These are phyloP conservation scores for Thraustotheca clavata DNA, from an alignment of 352 stramenopile genomes.

Conservation along the genomic window DNA sequence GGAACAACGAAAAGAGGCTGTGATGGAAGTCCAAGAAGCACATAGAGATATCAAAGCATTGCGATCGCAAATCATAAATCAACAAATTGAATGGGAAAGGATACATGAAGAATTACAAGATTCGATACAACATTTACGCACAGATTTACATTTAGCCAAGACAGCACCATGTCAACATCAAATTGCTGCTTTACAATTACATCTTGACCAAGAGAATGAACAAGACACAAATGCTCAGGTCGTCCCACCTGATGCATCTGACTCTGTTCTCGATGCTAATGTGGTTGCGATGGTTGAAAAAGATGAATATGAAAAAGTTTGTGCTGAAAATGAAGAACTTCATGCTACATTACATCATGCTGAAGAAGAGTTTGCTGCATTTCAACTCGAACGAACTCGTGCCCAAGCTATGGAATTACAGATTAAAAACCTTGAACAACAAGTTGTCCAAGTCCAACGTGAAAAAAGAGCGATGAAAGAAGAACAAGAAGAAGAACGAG, in stretches of 20 bases:
- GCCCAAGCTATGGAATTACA: conserved; percentile 39
- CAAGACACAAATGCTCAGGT: conserved; percentile 25
- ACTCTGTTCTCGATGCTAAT: neutral
- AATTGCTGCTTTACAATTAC: too few species aligned
- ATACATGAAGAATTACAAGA: neutral
- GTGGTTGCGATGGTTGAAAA: neutral
- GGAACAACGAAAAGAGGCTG: conserved; percentile 25
- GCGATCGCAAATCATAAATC: neutral
- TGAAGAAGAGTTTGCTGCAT: conserved; percentile 35
- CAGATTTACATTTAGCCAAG: neutral
- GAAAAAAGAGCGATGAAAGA: conserved; percentile 45
- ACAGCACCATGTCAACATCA: too few species aligned
- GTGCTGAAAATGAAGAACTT: neutral
- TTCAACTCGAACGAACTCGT: conserved; percentile 48
- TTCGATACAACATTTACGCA: neutral
- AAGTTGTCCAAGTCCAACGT: conserved; percentile 40
- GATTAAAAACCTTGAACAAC: conserved; percentile 52
- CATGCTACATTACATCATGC: neutral
- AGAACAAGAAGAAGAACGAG: conserved; percentile 55
- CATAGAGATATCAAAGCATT: conserved; percentile 14
- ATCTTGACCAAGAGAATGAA: neutral
- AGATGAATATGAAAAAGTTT: neutral
- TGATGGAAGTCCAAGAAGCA: conserved; percentile 10
- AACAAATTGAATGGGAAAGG: neutral
- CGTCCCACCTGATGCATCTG: conserved; percentile 12